Base-by-base conservation (phyloP, 2,329 filamentous ascomycete species). In the Mariannaea elegans region DNA sequence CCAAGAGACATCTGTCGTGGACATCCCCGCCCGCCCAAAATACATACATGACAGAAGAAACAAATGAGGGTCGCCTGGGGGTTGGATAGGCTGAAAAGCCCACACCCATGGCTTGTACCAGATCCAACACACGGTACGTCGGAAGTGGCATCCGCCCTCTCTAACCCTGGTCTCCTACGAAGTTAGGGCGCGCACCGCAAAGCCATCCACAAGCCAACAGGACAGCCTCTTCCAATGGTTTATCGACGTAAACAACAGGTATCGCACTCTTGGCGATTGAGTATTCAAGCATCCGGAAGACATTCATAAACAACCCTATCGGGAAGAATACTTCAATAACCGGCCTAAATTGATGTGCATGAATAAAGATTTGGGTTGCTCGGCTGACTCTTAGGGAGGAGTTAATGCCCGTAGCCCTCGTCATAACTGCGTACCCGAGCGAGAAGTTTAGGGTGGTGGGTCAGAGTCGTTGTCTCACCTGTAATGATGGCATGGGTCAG, bases 161-260 rank as follows among this genome's bases (percentile, higher is more conserved):
- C 45, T 42, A 48, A 41, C 54, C 56, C 49, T 49, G 36, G 49
- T 23, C 36, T 53, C 21, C 49, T 49, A 38, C 44, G 39, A 39
- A 62, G 42, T 58, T 44, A 27, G 56, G 44, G 52, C 56, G 47
- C 46, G 42, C 13, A 13, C 42, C 51, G 32, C 55, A 39, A 42
- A 59, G 46, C 49, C 60, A 55, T 45, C 61, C 44, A 19, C 41
- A 55, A 61, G 47, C 55, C 54, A 56, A 38, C 36, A 13, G 55
- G 54, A 53, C 45, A 57, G 58, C 61, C 63, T 51, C 34, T 59
- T 39, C 9, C 47, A 65, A 65, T 49, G 59, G 46, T 58, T 48
- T 54, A 18, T 44, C 55, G 45, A 57, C 44, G 31, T 47, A 59
- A 45, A 19, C n/a, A n/a, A n/a, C n/a, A 45, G 36, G 47, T 48